These are phyloP conservation scores for Leishmania amazonensis DNA, from an alignment of 208 protist genomes.

Conservation along the genomic window DNA sequence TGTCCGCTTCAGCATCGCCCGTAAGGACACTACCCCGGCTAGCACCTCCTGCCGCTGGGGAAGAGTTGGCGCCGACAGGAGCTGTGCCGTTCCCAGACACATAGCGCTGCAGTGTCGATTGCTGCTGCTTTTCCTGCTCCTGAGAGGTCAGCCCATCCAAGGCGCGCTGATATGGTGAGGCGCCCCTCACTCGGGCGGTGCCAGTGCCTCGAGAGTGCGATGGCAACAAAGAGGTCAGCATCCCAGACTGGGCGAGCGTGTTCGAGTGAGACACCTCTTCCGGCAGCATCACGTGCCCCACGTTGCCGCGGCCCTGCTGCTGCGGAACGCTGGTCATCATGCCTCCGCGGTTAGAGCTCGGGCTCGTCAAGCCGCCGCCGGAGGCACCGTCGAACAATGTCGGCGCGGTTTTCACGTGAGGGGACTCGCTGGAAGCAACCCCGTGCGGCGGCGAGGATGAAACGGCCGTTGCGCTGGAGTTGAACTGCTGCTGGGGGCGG, in stretches of 20 bases:
- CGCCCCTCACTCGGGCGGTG: neutral
- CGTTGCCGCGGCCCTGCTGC: neutral
- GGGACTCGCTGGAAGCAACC: neutral
- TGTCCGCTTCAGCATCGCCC: neutral
- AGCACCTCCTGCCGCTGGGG: neutral
- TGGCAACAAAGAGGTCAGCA: neutral
- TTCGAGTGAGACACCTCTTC: neutral
- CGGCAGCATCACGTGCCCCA: neutral
- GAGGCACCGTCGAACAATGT: neutral
- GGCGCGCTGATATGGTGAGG: neutral
- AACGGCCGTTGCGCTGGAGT: neutral
- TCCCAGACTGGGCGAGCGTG: constrained; percentile 4
- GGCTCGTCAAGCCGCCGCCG: neutral
- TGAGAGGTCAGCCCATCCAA: neutral
- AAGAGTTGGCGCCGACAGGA: neutral
- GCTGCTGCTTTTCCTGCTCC: neutral
- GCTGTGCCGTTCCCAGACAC: neutral
- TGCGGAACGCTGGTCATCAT: neutral
- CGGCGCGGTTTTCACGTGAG: neutral
- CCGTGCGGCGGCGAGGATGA: neutral
- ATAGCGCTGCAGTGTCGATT: neutral
- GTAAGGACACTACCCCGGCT: neutral
- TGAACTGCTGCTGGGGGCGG: neutral
- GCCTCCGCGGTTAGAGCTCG: neutral
- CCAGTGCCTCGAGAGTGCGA: neutral